phyloP scores from a whole-genome alignment of 1,284 basidiomycete species.

The Papiliotrema fonsecae region DNA sequence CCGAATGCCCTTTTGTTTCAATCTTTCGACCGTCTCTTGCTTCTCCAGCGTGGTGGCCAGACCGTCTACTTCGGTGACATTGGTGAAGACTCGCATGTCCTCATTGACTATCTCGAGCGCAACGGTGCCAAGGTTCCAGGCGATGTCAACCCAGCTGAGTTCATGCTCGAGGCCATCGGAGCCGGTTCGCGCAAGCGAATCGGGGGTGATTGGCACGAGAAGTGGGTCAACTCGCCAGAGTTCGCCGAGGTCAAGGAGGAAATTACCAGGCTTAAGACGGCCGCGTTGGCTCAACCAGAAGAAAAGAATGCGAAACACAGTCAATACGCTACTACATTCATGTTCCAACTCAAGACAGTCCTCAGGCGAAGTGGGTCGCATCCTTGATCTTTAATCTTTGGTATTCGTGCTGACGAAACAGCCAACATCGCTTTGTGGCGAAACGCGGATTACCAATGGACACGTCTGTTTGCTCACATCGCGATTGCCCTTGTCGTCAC shows the following conservation, averaged over 20 bases:
- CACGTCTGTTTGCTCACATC: conserved; percentile 69
- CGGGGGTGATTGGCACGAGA: conserved; percentile 68
- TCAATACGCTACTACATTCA: conserved; percentile 62
- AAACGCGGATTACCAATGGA: conserved; percentile 64
- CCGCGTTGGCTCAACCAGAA: conserved; percentile 45
- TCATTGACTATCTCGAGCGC: conserved; percentile 55
- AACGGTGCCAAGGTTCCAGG: conserved; percentile 53
- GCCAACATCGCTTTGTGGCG: conserved; percentile 73
- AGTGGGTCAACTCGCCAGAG: conserved; percentile 59
- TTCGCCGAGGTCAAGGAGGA: conserved; percentile 44
- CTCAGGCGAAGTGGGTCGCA: conserved; percentile 54
- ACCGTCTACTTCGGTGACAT: conserved; percentile 53
- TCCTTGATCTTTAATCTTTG: not conserved
- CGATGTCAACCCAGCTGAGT: conserved; percentile 55
- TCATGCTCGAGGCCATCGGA: conserved; percentile 60
- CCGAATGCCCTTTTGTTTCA: conserved; percentile 55
- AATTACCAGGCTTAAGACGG: conserved; percentile 50
- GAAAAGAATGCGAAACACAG: conserved; percentile 29
- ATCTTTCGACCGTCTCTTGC: conserved; percentile 54
- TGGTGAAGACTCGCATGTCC: conserved; percentile 52
- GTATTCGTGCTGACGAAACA: conserved; percentile 6
- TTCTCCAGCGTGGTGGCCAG: conserved; percentile 49
- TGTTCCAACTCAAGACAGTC: conserved; percentile 72
- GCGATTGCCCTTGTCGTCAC: conserved; percentile 75
- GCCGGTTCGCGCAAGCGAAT: conserved; percentile 63